A percentile compares a stretch with the other conserved stretches of the same genome.
These are phyloP conservation scores for Agrocybe chaxingu DNA, from an alignment of 768 basidiomycete genomes.

Conservation along the genomic window DNA sequence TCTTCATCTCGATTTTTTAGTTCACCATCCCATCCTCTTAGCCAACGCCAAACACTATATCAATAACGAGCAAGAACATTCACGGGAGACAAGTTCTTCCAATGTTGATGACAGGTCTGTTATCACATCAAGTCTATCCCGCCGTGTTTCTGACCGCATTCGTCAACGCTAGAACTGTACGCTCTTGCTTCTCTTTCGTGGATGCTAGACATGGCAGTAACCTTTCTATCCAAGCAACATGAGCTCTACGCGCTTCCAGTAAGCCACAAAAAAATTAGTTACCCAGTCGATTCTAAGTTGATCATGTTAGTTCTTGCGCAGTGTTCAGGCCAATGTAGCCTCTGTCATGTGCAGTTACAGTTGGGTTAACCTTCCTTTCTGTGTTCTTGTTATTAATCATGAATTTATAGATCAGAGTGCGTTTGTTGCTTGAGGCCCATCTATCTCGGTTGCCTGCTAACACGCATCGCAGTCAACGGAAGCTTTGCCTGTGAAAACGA, in stretches of 20 bases:
- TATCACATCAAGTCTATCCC: not conserved
- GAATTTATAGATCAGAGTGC: slow-evolving; percentile 30
- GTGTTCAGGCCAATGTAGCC: slow-evolving; percentile 63
- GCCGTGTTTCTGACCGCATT: not conserved
- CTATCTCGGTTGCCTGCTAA: not conserved
- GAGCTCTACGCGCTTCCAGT: slow-evolving; percentile 57
- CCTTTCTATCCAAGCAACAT: slow-evolving; percentile 34
- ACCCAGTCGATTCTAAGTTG: not conserved
- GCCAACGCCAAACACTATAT: slow-evolving; percentile 43
- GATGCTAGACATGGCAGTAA: not conserved
- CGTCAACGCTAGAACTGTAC: slow-evolving; percentile 27
- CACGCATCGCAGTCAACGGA: slow-evolving; percentile 37
- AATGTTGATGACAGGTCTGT: slow-evolving; percentile 41
- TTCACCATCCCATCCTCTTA: slow-evolving; percentile 6
- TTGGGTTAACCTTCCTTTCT: slow-evolving; percentile 15
- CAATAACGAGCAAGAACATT: slow-evolving; percentile 50
- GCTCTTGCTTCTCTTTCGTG: slow-evolving; percentile 4
- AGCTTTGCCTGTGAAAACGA: slow-evolving; percentile 66
- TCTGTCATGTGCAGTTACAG: slow-evolving; percentile 68
- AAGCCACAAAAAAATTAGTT: slow-evolving; percentile 7
- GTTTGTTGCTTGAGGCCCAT: not conserved
- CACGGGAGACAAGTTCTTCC: slow-evolving; percentile 36
- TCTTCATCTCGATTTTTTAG: not conserved
- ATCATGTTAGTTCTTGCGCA: slow-evolving; percentile 41
- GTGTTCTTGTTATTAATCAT: not conserved